phyloP scores from a whole-genome alignment of 192 early-diverging fungal species.

The Coemansia sp. region DNA sequence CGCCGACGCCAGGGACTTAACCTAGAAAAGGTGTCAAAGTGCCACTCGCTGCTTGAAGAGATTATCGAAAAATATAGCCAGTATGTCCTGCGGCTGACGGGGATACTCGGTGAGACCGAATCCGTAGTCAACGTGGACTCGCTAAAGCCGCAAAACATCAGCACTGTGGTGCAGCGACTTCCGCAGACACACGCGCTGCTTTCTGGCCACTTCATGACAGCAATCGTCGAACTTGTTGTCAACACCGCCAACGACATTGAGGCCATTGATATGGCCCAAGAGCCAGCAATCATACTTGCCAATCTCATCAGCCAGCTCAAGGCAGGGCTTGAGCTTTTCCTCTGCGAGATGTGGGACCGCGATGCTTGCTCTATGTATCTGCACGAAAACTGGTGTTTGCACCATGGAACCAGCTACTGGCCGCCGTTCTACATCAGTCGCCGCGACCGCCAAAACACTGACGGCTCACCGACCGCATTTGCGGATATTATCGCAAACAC shows the following conservation, averaged over 20 bases:
- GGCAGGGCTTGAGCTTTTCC: conserved; percentile 66
- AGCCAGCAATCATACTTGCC: conserved; percentile 66
- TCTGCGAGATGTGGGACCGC: conserved; percentile 75
- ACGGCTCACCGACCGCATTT: conserved; percentile 28
- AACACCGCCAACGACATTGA: conserved; percentile 79
- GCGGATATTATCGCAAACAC: conserved; percentile 49
- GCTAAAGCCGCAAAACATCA: conserved; percentile 17
- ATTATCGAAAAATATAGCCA: conserved; percentile 52
- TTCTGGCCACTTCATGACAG: conserved; percentile 72
- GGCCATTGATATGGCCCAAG: conserved; percentile 68
- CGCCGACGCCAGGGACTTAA: conserved; percentile 47
- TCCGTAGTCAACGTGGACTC: conserved; percentile 24
- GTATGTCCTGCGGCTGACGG: conserved; percentile 43
- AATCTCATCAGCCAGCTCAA: conserved; percentile 72
- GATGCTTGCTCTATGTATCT: conserved; percentile 58
- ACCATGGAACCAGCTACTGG: conserved; percentile 53
- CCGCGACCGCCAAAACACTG: conserved; percentile 27
- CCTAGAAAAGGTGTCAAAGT: conserved; percentile 52
- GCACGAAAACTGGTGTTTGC: conserved; percentile 49
- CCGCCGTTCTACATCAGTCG: conserved; percentile 39
- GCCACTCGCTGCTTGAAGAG: conserved; percentile 48
- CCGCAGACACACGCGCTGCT: conserved; percentile 61
- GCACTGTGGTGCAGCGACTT: conserved; percentile 39
- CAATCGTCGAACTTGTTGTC: conserved; percentile 70
- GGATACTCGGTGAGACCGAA: conserved; percentile 42